A percentile compares a stretch with the other conserved stretches of the same genome.
phyloP scores from a whole-genome alignment of 805 yeast species.

The Suhomyces canberraensis region DNA sequence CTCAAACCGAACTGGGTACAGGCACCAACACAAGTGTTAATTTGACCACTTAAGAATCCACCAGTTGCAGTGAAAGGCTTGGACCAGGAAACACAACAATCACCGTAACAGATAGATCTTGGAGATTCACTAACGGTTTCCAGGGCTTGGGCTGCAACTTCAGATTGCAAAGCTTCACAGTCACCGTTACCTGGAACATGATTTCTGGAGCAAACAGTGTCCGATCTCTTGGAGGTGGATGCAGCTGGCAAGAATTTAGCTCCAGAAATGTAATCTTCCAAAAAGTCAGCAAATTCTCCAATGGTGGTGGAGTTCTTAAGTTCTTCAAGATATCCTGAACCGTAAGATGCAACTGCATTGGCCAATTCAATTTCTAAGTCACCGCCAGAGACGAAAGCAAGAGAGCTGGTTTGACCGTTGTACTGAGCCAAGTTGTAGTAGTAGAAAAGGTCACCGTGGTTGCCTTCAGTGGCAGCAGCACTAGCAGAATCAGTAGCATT shows the following conservation, averaged over 20 bases:
- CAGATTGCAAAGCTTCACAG: neutral
- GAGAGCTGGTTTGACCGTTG: neutral
- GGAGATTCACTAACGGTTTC: neutral
- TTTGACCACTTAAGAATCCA: neutral
- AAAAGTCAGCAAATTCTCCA: neutral
- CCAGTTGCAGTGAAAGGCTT: neutral
- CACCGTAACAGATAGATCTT: neutral
- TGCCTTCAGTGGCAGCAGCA: neutral
- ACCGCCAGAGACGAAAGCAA: neutral
- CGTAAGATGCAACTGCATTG: too few species aligned
- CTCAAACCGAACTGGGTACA: neutral
- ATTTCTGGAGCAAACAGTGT: neutral
- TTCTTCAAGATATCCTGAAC: too few species aligned
- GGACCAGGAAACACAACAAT: neutral
- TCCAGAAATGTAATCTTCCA: neutral
- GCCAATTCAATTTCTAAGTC: neutral
- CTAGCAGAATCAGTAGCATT: neutral
- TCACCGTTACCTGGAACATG: neutral
- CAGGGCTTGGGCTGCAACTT: neutral
- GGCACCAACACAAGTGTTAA: neutral
- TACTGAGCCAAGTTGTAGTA: neutral
- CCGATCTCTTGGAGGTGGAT: neutral
- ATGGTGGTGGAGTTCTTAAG: too few species aligned
- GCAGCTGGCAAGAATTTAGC: neutral
- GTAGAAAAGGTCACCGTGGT: neutral